These are phyloP conservation scores for Cyberlindnera maritima DNA, from an alignment of 805 yeast genomes.

Conservation along the genomic window DNA sequence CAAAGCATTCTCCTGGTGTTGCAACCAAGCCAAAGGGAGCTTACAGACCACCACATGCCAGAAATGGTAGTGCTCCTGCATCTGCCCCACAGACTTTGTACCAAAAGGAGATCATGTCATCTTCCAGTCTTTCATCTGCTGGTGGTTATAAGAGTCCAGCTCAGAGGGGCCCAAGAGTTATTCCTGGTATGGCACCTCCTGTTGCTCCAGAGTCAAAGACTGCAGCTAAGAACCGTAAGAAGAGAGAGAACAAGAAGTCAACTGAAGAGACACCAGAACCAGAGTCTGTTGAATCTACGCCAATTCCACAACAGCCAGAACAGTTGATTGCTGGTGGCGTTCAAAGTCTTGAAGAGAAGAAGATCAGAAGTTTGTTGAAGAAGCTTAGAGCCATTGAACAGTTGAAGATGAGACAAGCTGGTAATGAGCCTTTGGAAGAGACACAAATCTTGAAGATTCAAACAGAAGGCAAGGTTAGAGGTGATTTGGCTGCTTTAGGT, in stretches of 20 bases:
- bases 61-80: slow-evolving; percentile 39
- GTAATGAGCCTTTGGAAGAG: slow-evolving; percentile 83
- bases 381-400: slow-evolving; percentile 94
- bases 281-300: slow-evolving; percentile 3
- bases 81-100: slow-evolving; percentile 47
- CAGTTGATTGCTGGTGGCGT: slow-evolving; percentile 59
- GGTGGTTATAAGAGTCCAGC: slow-evolving; percentile 24
- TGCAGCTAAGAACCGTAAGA: slow-evolving; percentile 73
- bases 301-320: slow-evolving; percentile 13
- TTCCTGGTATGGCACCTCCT: slow-evolving; percentile 58
- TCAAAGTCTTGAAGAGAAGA: slow-evolving; percentile 82
- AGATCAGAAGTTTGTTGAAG: slow-evolving; percentile 84
- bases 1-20: slow-evolving; percentile 30
- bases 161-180: slow-evolving; percentile 38
- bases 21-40: slow-evolving; percentile 76
- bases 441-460: slow-evolving; percentile 88
- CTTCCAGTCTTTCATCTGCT: background rate
- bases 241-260: slow-evolving; percentile 59
- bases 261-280: slow-evolving; percentile 21
- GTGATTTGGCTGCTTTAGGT: slow-evolving; percentile 73
- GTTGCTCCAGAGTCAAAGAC: slow-evolving; percentile 51
- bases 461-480: slow-evolving; percentile 78
- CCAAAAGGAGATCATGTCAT: slow-evolving; percentile 49
- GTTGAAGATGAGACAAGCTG: slow-evolving; percentile 78
- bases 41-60: slow-evolving; percentile 95